Evolutionary conservation across 169 alveolate genomes (phyloP), one percentile per base, ranked within the genome.

Genomic region (Haemoproteus tartakovskyi): DNA sequence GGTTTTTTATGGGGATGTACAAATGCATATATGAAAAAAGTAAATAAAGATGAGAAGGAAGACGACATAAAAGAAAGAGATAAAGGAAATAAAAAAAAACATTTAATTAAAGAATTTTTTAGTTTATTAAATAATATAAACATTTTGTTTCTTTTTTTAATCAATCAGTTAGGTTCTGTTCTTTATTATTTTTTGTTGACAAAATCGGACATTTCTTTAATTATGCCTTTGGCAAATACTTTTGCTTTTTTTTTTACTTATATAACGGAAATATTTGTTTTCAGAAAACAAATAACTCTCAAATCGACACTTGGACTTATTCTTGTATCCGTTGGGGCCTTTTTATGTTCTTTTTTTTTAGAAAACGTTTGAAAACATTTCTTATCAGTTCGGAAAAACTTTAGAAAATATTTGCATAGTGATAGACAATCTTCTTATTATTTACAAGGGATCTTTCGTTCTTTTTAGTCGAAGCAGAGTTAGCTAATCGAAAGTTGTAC

Each of bases 1-100:
- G 81, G 81, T 14, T 9, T 50, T 30, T 43, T 64, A 33, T 64
- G 81, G 81, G 81, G 81, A 50, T 64, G 81, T 43, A 64, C 81
- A 5, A 64, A 64, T 22, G 81, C 43, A 37, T 64, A 12, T 57
- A 27, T 64, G 64, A 64, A 64, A 64, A 26, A 27, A 1, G 81
- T 63, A 64, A 51, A 60, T 18, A 9, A 18, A 50, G 51, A 56
- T 21, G 14, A 56, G n/a, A n/a, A n/a, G n/a, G n/a, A n/a, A n/a
- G n/a, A n/a, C n/a, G n/a, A n/a, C n/a, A n/a, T n/a, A n/a, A n/a
- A n/a, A n/a, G n/a, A n/a, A n/a, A n/a, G n/a, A n/a, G n/a, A n/a
- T n/a, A n/a, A n/a, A n/a, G n/a, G n/a, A 27, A 21, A 37, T 21
- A 30, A 18, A 12, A 26, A 64, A 21, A 22, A 51, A 38, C 43